Conservation (phyloP, 208 protist species). For the Acanthamoeba castellanii region DNA sequence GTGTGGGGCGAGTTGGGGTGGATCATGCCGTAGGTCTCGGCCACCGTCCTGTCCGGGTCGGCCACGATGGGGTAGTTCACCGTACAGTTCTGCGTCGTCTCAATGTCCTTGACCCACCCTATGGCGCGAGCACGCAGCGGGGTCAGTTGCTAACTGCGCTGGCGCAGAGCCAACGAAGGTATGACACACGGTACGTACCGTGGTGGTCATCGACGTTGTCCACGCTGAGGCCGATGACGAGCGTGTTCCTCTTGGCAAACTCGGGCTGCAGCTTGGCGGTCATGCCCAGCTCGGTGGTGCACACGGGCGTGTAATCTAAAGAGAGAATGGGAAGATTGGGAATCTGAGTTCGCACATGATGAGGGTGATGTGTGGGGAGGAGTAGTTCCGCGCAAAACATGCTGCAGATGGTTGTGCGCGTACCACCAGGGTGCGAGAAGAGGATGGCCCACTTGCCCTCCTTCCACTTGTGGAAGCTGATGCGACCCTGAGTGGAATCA, state of each 20-base stretch:
- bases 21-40: constrained; percentile 84
- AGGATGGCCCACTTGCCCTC: constrained; percentile 77
- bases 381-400: not conserved
- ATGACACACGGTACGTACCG: not conserved
- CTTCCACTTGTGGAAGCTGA: constrained; percentile 82
- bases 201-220: constrained; percentile 80
- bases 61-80: constrained; percentile 87
- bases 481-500: constrained; percentile 79
- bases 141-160: not conserved
- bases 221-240: constrained; percentile 82
- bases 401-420: not conserved
- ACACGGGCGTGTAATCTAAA: constrained; percentile 86
- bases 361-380: not conserved
- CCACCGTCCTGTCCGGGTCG: constrained; percentile 81
- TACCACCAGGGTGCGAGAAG: constrained; percentile 76
- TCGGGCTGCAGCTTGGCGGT: constrained; percentile 82
- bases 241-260: constrained; percentile 81
- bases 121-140: not conserved
- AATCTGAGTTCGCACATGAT: not conserved
- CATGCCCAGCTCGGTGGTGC: constrained; percentile 87
- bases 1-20: constrained; percentile 78
- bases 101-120: constrained; percentile 85
- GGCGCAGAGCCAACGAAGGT: not conserved
- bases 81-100: constrained; percentile 59
- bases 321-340: not conserved